Evolutionary conservation across 2,329 filamentous ascomycete genomes (phyloP).

Genomic region (Fusarium euwallaceae): DNA sequence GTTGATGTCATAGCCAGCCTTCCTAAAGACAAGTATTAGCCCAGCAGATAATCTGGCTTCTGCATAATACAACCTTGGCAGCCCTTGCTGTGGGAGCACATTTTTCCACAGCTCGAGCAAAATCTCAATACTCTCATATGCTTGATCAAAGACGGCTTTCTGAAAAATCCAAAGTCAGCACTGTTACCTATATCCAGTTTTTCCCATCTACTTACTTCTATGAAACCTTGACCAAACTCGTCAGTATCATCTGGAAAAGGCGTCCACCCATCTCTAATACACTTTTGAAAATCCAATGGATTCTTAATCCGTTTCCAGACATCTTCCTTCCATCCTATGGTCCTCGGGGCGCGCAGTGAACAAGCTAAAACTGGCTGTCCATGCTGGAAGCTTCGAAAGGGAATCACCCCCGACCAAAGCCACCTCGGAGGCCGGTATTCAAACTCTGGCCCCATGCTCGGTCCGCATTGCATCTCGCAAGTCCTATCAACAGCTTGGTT

Average conservation of each 20-base stretch:
- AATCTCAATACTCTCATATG: fast-evolving
- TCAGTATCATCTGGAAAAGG: constrained; percentile 14
- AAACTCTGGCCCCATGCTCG: fast-evolving
- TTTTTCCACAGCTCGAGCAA: constrained; percentile 24
- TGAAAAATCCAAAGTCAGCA: not conserved
- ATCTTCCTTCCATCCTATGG: fast-evolving
- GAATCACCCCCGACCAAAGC: constrained; percentile 21
- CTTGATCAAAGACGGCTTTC: fast-evolving
- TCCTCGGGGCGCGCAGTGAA: constrained; percentile 16
- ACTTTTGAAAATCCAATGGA: fast-evolving
- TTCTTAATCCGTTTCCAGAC: fast-evolving
- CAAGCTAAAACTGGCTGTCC: not conserved
- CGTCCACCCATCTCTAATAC: fast-evolving
- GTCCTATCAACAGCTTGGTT: fast-evolving
- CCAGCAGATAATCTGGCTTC: fast-evolving
- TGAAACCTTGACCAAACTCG: fast-evolving
- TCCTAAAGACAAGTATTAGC: not conserved
- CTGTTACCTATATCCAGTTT: fast-evolving
- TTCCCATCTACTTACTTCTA: not conserved
- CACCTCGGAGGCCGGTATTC: constrained; percentile 21
- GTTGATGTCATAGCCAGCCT: fast-evolving
- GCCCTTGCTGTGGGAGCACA: constrained; percentile 18
- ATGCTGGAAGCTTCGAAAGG: not conserved
- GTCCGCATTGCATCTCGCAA: not conserved
- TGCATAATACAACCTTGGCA: constrained; percentile 11